phyloP scores from a whole-genome alignment of 129 eudicot species.

The Lactuca sativa region DNA sequence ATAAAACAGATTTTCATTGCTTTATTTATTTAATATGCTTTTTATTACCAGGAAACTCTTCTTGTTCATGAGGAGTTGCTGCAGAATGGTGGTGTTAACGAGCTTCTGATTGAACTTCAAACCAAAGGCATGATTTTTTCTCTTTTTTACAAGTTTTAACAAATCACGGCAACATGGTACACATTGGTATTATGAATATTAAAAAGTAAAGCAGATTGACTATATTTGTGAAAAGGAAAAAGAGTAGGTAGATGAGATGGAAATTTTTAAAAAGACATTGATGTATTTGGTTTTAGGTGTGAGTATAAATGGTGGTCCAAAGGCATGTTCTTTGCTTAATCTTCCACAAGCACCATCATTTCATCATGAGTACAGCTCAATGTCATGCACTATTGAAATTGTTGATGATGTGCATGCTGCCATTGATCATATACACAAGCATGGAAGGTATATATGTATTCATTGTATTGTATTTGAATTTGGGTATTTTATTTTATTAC shows the following conservation, averaged over 20 bases:
- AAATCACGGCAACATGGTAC: no score
- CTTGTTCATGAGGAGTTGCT: constrained; percentile 86
- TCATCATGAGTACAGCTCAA: constrained; percentile 84
- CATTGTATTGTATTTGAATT: not conserved
- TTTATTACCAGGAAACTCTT: constrained; percentile 74
- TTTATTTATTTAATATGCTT: constrained; percentile 7
- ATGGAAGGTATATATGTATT: constrained; percentile 73
- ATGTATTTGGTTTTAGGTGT: constrained; percentile 61
- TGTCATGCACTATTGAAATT: constrained; percentile 84
- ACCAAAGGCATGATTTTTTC: constrained; percentile 51
- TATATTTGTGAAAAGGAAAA: no score
- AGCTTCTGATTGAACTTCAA: constrained; percentile 84
- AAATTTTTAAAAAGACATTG: not conserved
- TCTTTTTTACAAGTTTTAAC: no score
- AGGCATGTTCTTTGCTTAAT: constrained; percentile 60
- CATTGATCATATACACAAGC: constrained; percentile 90
- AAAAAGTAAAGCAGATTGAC: no score
- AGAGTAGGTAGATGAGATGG: no score
- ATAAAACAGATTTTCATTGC: not conserved
- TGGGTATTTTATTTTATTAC: not conserved
- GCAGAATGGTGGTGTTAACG: constrained; percentile 63
- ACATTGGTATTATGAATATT: no score
- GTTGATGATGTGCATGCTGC: constrained; percentile 97
- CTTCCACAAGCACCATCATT: constrained; percentile 79
- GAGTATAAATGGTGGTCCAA: constrained; percentile 80